phyloP scores from a whole-genome alignment of 352 stramenopile genomes.

The Phytophthora brassicae region DNA sequence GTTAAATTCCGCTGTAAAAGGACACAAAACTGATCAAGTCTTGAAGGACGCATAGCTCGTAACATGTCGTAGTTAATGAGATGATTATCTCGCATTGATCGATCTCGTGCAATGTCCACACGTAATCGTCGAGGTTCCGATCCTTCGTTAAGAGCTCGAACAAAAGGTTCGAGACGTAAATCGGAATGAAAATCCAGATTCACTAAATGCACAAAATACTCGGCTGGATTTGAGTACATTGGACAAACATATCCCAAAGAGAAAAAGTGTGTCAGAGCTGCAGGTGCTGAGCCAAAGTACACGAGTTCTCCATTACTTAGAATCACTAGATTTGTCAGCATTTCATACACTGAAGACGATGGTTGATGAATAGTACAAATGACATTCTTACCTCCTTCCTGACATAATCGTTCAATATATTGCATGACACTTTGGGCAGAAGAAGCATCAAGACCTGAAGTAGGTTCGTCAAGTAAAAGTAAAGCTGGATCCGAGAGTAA shows the following conservation, averaged over 20 bases:
- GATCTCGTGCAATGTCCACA: constrained; percentile 44
- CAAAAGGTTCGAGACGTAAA: constrained; percentile 47
- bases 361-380: constrained; percentile 89
- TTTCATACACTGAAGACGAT: constrained; percentile 71
- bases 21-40: constrained; percentile 59
- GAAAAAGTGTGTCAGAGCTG: constrained; percentile 58
- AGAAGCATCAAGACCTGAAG: constrained; percentile 89
- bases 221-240: constrained; percentile 75
- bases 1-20: constrained; percentile 62
- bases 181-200: constrained; percentile 64
- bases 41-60: constrained; percentile 44
- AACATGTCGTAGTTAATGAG: constrained; percentile 48
- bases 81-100: constrained; percentile 30
- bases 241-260: constrained; percentile 61
- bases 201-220: constrained; percentile 73
- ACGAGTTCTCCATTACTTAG: constrained; percentile 80
- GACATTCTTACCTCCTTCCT: constrained; percentile 71
- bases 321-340: constrained; percentile 72
- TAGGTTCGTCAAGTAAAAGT: constrained; percentile 96
- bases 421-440: constrained; percentile 90
- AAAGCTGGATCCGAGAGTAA: constrained; percentile 93
- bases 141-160: constrained; percentile 39
- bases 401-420: constrained; percentile 54
- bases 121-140: constrained; percentile 38
- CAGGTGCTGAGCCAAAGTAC: constrained; percentile 87